Evolutionary conservation across 2,329 filamentous ascomycete species (phyloP), one percentile per base, ranked within the genome.

Genomic region (Ophiostoma ulmi): DNA sequence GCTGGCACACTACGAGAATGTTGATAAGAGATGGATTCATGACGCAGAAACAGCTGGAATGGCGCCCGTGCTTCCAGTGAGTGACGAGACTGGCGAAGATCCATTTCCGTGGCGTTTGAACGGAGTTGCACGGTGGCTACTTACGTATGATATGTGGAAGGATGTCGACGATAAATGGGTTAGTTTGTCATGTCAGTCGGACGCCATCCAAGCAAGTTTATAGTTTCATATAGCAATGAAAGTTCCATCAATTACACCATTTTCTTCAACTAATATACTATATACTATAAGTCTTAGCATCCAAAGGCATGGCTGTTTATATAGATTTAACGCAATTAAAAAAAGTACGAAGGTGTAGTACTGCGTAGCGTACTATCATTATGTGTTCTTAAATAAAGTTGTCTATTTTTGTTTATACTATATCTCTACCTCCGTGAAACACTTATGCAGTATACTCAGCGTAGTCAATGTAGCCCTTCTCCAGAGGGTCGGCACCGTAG

Each of bases 381-480:
- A 26, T 26, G 1, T 26, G 26, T 2, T 26, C 2, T 2, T 26
- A 38, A 7, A 38, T 38, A 8, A 20, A 48, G 1, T 48, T n/a
- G 6, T 48, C 14, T 48, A 48, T 44, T 20, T 48, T 5, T 48
- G 17, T 48, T 7, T 48, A 48, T 48, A 3, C 10, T 14, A 44
- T 11, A 10, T 48, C 14, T 48, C 5, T 20, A 20, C 5, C 17
- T 5, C 17, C 14, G 17, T 17, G 17, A 48, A 17, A 20, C 13
- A 7, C 31, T n/a, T 67, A 67, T 44, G 65, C 39, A 41, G 17
- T 2, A 22, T 75, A 71, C 77, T 77, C 79, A 3, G 77, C 75
- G 70, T 80, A 79, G 73, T 80, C 79, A 14, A 75, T 75, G 73
- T 83, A 84, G 22, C 82, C 81, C 72, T 77, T 77, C 61, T 73